These are phyloP conservation scores for Mycena polygramma DNA, from an alignment of 768 basidiomycete species.

Conservation along the genomic window DNA sequence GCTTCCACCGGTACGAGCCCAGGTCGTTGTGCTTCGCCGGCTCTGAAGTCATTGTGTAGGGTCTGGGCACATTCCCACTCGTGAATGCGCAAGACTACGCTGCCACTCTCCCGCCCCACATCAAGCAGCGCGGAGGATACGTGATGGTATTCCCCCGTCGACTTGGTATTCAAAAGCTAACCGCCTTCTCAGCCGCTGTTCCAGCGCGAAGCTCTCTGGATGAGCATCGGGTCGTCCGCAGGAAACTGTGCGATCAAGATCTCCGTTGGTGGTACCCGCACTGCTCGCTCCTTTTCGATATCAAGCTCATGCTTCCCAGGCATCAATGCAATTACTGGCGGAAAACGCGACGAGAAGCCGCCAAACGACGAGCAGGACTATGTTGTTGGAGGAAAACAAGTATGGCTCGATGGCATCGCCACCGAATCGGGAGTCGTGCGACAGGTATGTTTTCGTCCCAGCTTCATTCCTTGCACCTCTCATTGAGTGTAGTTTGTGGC, in stretches of 20 bases:
- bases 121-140: constrained; percentile 13
- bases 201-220: constrained; percentile 18
- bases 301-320: not conserved
- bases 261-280: not conserved
- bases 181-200: not conserved
- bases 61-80: constrained; percentile 2
- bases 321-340: constrained; percentile 5
- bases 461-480: not conserved
- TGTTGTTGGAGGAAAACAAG: constrained; percentile 1
- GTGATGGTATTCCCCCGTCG: not conserved
- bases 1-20: constrained; percentile 5
- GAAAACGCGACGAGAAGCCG: not conserved
- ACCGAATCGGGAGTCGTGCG: constrained; percentile 17
- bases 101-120: constrained; percentile 2
- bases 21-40: not conserved
- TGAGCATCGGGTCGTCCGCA: not conserved
- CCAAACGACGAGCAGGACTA: constrained; percentile 4
- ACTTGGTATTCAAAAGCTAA: not conserved
- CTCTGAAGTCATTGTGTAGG: not conserved
- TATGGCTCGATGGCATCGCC: constrained; percentile 10
- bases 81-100: constrained; percentile 4
- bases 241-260: constrained; percentile 8
- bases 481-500: constrained; percentile 2
- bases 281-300: too few species aligned
- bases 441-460: not conserved